Percentiles rank a stretch among this genome's conserved stretches.
Conservation (phyloP, 1,284 basidiomycete genomes). For the Tilletia horrida region DNA sequence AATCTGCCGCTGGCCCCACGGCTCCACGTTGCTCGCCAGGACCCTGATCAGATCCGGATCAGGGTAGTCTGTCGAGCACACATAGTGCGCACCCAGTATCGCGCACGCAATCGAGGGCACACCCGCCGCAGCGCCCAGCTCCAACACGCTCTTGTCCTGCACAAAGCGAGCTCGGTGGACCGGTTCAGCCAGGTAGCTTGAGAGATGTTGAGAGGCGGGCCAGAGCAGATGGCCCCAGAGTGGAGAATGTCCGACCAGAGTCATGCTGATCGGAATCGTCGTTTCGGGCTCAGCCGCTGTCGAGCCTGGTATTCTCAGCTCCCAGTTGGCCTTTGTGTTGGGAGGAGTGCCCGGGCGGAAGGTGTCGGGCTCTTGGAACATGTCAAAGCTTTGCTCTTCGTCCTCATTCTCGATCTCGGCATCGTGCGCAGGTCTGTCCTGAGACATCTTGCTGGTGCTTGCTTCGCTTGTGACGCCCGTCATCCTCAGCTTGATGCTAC, state of each 20-base stretch:
- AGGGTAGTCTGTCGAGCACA: constrained; percentile 87
- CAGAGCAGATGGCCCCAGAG: constrained; percentile 87
- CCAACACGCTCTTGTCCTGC: constrained; percentile 64
- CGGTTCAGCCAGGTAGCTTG: constrained; percentile 49
- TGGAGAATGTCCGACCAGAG: constrained; percentile 80
- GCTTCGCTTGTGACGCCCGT: not conserved
- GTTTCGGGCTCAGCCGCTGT: not conserved
- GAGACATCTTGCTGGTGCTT: not conserved
- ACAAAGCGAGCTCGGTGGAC: constrained; percentile 57
- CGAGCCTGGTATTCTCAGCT: constrained; percentile 3
- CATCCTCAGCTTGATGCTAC: no score
- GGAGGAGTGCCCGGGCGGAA: constrained; percentile 52
- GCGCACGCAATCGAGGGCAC: constrained; percentile 74
- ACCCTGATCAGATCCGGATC: constrained; percentile 77
- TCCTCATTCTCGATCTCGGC: constrained; percentile 14
- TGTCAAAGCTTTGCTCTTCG: constrained; percentile 29
- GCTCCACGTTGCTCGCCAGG: constrained; percentile 66
- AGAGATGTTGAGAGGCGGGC: constrained; percentile 57
- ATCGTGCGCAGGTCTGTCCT: not conserved
- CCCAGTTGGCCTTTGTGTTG: constrained; percentile 18
- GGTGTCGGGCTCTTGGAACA: constrained; percentile 50
- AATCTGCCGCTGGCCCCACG: constrained; percentile 2
- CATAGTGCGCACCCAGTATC: constrained; percentile 57
- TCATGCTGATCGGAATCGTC: constrained; percentile 60
- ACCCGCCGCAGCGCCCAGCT: constrained; percentile 88